These are phyloP conservation scores for Aspergillus nanangensis DNA, from an alignment of 495 filamentous ascomycete species.

Conservation along the genomic window DNA sequence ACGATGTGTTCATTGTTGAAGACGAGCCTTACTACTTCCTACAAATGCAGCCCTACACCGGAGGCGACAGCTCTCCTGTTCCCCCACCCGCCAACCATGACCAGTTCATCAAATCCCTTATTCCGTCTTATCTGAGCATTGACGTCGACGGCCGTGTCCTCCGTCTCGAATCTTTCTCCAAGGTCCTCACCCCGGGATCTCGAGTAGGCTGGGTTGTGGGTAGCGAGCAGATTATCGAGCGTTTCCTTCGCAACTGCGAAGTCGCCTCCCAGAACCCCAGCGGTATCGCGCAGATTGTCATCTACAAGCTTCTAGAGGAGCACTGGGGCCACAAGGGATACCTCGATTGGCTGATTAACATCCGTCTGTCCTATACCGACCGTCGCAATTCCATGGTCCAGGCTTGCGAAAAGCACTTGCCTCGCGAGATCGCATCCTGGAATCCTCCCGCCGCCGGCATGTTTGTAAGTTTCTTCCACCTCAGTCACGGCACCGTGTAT, in stretches of 20 bases:
- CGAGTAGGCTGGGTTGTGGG: conserved; percentile 64
- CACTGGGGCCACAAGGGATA: conserved; percentile 93
- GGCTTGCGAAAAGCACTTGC: conserved; percentile 79
- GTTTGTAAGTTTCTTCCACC: conserved; percentile 64
- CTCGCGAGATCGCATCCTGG: conserved; percentile 78
- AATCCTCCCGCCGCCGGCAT: conserved; percentile 83
- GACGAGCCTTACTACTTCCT: conserved; percentile 98
- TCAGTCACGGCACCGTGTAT: not conserved
- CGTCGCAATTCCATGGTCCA: conserved; percentile 72
- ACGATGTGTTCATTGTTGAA: conserved; percentile 85
- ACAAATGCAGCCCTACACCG: conserved; percentile 84
- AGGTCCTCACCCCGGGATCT: conserved; percentile 58
- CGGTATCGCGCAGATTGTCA: conserved; percentile 74
- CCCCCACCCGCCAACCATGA: conserved; percentile 52
- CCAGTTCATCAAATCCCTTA: conserved; percentile 56
- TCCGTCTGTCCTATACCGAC: conserved; percentile 78
- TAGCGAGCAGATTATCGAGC: conserved; percentile 76
- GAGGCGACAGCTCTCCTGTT: conserved; percentile 41
- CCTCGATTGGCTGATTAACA: conserved; percentile 80
- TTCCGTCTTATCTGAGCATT: conserved; percentile 58
- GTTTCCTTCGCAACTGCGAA: conserved; percentile 74
- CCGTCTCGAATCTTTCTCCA: conserved; percentile 67
- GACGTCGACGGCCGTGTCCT: conserved; percentile 65
- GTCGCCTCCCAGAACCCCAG: conserved; percentile 75
- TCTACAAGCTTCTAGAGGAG: conserved; percentile 90